A percentile compares a stretch with the other conserved stretches of the same genome.
Conservation (phyloP, 208 protist genomes). For the Leishmania arabica region DNA sequence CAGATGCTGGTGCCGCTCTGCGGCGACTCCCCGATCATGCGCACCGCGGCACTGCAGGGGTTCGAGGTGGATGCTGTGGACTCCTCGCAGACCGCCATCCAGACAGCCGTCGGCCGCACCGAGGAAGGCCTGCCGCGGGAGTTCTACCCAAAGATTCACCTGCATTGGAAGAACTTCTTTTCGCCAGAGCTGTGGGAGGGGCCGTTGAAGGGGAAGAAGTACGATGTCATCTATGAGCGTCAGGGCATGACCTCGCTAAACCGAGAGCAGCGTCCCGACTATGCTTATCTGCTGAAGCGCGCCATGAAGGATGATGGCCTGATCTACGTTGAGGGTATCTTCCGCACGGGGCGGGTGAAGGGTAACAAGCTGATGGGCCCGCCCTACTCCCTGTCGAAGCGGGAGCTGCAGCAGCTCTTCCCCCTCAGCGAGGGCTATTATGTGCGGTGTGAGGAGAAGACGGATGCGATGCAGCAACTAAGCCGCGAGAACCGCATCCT, state of each 20-base stretch:
- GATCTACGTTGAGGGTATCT: conserved; percentile 90
- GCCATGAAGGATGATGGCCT: conserved; percentile 84
- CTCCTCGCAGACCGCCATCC: conserved; percentile 74
- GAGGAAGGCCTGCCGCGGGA: conserved; percentile 51
- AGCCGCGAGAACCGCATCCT: conserved; percentile 81
- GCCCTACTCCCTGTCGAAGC: conserved; percentile 68
- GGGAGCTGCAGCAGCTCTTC: conserved; percentile 82
- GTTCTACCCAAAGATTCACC: conserved; percentile 50
- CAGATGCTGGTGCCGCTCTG: conserved; percentile 86
- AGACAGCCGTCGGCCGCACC: conserved; percentile 60
- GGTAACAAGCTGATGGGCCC: conserved; percentile 81
- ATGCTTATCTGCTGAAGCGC: conserved; percentile 80
- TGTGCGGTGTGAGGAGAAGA: conserved; percentile 89
- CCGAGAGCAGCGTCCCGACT: conserved; percentile 79
- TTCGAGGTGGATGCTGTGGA: conserved; percentile 90
- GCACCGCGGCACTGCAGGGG: conserved; percentile 60
- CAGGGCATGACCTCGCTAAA: conserved; percentile 87
- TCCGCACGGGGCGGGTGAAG: conserved; percentile 81
- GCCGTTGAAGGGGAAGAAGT: conserved; percentile 46
- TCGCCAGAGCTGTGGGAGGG: conserved; percentile 76
- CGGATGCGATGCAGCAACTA: conserved; percentile 77
- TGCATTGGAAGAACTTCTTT: conserved; percentile 85
- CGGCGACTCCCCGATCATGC: conserved; percentile 86
- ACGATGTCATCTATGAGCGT: conserved; percentile 90
- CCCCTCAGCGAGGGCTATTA: conserved; percentile 66